phyloP scores from a whole-genome alignment of 768 basidiomycete species.

The Gelatoporia subvermispora region DNA sequence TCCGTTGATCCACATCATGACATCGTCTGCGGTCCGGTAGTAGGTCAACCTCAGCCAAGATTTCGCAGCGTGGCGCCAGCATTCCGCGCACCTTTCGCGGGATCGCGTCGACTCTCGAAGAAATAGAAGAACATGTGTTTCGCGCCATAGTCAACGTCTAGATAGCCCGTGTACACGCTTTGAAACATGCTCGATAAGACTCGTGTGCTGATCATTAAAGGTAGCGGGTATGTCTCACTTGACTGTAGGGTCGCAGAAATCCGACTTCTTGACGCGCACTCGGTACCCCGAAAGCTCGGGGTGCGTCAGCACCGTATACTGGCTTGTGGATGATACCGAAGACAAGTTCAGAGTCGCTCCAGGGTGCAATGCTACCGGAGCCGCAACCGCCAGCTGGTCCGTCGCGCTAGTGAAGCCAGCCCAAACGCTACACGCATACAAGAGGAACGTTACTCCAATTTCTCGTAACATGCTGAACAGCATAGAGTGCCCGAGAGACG shows the following conservation, averaged over 20 bases:
- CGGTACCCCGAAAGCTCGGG: conserved; percentile 48
- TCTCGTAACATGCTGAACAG: conserved; percentile 4
- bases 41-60: too few relatives aligned
- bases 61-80: too few relatives aligned
- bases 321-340: conserved; percentile 20
- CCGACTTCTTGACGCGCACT: conserved; percentile 55
- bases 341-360: conserved; percentile 12
- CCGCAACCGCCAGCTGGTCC: not conserved
- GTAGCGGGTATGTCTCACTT: conserved; percentile 30
- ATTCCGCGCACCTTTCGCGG: conserved; percentile 33
- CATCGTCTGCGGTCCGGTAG: conserved; percentile 42
- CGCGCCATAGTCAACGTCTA: conserved; percentile 44
- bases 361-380: not conserved
- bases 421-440: too few relatives aligned
- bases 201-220: not conserved
- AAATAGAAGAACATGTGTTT: conserved; percentile 57
- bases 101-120: conserved; percentile 50
- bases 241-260: conserved; percentile 62
- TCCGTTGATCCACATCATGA: conserved; percentile 71
- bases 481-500: not conserved
- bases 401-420: not conserved
- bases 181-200: not conserved
- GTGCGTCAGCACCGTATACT: conserved; percentile 26
- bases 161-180: conserved; percentile 44
- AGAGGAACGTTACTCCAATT: not conserved